phyloP scores from a whole-genome alignment of 108 stramenopile genomes.

The Cyclotella choctawhatcheeana region DNA sequence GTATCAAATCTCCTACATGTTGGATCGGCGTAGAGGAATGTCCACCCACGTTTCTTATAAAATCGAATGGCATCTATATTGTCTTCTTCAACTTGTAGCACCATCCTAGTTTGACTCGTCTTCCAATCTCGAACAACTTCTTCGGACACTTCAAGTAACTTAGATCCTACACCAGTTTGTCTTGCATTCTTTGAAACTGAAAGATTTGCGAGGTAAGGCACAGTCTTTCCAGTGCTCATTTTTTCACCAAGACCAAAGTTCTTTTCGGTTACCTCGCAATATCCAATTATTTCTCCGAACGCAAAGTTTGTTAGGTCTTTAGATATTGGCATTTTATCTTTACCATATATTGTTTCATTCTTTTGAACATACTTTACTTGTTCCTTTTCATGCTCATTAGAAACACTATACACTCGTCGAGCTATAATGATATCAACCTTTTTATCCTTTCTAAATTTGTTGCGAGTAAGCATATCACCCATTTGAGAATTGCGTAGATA shows the following conservation, averaged over 20 bases:
- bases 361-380: neutral
- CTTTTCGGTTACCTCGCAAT: slow-evolving; percentile 73
- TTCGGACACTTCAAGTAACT: slow-evolving; percentile 73
- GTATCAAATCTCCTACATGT: slow-evolving; percentile 74
- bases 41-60: slow-evolving; percentile 75
- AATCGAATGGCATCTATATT: slow-evolving; percentile 68
- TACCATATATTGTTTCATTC: slow-evolving; percentile 26
- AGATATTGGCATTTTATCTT: slow-evolving; percentile 4
- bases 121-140: slow-evolving; percentile 65
- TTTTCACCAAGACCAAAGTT: slow-evolving; percentile 69
- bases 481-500: slow-evolving; percentile 49
- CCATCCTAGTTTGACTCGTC: slow-evolving; percentile 59
- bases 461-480: slow-evolving; percentile 34
- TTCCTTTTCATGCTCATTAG: neutral
- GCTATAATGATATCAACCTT: slow-evolving; percentile 63
- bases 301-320: slow-evolving; percentile 36
- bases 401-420: slow-evolving; percentile 49
- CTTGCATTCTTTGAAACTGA: slow-evolving; percentile 66
- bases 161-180: slow-evolving; percentile 69
- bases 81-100: slow-evolving; percentile 87
- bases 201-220: slow-evolving; percentile 78
- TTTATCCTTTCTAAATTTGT: slow-evolving; percentile 45
- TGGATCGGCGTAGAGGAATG: slow-evolving; percentile 74
- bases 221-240: slow-evolving; percentile 25
- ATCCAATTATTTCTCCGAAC: slow-evolving; percentile 75